phyloP scores from a whole-genome alignment of 1,284 basidiomycete genomes.

The Ganoderma leucocontextum region DNA sequence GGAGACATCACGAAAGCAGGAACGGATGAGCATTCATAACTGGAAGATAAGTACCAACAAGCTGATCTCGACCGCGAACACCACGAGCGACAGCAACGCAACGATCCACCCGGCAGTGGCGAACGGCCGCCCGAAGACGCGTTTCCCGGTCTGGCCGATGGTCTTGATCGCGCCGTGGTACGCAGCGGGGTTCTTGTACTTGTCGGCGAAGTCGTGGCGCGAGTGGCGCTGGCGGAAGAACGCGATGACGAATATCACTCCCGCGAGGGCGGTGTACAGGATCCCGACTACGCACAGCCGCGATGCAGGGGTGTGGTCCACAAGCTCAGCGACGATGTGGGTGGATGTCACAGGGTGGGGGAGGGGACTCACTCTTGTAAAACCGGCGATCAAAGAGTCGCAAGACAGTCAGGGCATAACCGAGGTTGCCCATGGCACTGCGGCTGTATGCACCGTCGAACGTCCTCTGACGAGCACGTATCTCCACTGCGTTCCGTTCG shows the following conservation, averaged over 20 bases:
- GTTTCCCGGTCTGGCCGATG: conserved; percentile 63
- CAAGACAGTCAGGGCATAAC: conserved; percentile 78
- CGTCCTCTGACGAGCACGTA: conserved; percentile 81
- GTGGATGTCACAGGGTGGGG: conserved; percentile 13
- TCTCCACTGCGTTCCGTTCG: conserved; percentile 53
- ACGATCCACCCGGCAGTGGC: conserved; percentile 83
- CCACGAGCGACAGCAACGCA: conserved; percentile 65
- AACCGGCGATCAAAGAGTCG: conserved; percentile 80
- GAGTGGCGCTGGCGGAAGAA: conserved; percentile 71
- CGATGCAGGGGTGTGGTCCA: conserved; percentile 10
- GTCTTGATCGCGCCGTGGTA: conserved; percentile 50
- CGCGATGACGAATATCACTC: conserved; percentile 65
- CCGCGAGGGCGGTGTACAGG: conserved; percentile 72
- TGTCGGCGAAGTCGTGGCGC: conserved; percentile 78
- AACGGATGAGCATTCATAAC: conserved; percentile 9
- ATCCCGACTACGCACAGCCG: conserved; percentile 64
- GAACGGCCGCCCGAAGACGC: conserved; percentile 79
- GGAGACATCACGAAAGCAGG: not conserved
- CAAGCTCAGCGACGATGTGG: not conserved
- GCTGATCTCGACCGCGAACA: conserved; percentile 69
- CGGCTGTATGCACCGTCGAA: conserved; percentile 85
- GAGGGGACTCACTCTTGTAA: conserved; percentile 62
- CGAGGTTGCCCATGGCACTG: conserved; percentile 77
- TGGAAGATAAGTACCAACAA: conserved; percentile 60
- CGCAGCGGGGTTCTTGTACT: conserved; percentile 24